Evolutionary conservation across 2,329 filamentous ascomycete species (phyloP).

Genomic region (Cladobotryum protrusum): DNA sequence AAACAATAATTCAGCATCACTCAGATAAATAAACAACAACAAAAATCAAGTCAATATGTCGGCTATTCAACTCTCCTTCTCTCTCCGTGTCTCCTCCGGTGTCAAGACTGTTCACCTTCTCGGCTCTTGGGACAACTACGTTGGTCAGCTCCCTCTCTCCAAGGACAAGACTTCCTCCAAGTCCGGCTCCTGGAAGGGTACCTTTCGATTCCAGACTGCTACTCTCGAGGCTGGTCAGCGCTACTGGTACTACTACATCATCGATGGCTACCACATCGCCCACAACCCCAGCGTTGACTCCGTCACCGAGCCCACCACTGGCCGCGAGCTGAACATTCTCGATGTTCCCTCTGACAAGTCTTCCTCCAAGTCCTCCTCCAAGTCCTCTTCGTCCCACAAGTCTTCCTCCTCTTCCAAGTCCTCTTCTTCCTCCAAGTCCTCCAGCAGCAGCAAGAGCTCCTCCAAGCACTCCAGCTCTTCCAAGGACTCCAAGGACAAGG

Average conservation of each 20-base stretch:
- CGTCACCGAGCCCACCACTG: conserved; percentile 91
- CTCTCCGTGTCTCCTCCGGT: conserved; percentile 89
- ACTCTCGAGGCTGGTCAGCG: conserved; percentile 83
- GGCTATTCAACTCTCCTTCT: conserved; percentile 89
- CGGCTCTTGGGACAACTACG: conserved; percentile 98
- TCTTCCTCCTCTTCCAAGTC: conserved; percentile 31
- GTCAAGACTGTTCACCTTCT: conserved; percentile 97
- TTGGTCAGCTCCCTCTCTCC: conserved; percentile 86
- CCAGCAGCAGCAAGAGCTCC: conserved; percentile 25
- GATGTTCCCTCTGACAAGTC: conserved; percentile 62
- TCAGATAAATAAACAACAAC: conserved; percentile 19
- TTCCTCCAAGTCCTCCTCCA: conserved; percentile 35
- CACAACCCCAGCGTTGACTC: conserved; percentile 89
- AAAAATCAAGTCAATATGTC: conserved; percentile 57
- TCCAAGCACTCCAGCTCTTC: conserved; percentile 43
- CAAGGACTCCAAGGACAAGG: conserved; percentile 35
- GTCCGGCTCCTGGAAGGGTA: conserved; percentile 88
- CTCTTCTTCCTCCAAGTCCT: conserved; percentile 30
- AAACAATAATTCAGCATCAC: conserved; percentile 11
- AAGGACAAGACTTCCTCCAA: conserved; percentile 79
- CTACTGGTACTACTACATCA: conserved; percentile 99
- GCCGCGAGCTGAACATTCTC: conserved; percentile 95
- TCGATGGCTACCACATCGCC: conserved; percentile 96
- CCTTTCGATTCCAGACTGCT: conserved; percentile 87
- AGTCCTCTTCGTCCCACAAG: conserved; percentile 36